Evolutionary conservation across 1,284 basidiomycete genomes (phyloP).

Genomic region (Caloboletus firmus): DNA sequence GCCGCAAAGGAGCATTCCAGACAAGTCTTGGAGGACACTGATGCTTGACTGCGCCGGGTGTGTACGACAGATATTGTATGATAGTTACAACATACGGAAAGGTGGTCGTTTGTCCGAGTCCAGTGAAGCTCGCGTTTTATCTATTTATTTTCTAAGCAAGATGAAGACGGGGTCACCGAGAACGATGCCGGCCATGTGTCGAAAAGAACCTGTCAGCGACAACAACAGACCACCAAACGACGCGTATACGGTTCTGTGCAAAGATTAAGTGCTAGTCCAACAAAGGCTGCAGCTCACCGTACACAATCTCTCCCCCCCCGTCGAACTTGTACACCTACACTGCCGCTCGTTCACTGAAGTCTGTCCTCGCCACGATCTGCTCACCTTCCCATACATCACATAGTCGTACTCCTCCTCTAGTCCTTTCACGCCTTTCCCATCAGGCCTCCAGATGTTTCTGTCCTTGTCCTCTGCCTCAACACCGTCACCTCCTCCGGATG

Average conservation of each 20-base stretch:
- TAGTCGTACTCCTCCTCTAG: conserved; percentile 98
- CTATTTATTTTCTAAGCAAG: conserved; percentile 67
- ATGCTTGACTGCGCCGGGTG: not conserved
- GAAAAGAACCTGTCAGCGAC: conserved; percentile 90
- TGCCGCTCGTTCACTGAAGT: conserved; percentile 8
- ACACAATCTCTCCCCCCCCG: conserved; percentile 83
- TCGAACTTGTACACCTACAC: conserved; percentile 96
- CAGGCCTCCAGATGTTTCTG: conserved; percentile 82
- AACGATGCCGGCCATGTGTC: conserved; percentile 91
- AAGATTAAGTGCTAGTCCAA: conserved; percentile 8
- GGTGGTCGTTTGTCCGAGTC: not conserved
- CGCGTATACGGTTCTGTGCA: conserved; percentile 83
- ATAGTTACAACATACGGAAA: conserved; percentile 2
- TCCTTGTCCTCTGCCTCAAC: conserved; percentile 68
- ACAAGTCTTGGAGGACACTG: conserved; percentile 37
- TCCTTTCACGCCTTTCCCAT: conserved; percentile 82
- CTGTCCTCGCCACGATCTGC: conserved; percentile 25
- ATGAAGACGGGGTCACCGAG: conserved; percentile 93
- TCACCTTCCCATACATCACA: conserved; percentile 98
- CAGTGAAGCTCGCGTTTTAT: not conserved
- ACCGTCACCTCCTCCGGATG: conserved; percentile 51
- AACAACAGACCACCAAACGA: conserved; percentile 97
- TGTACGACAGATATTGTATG: conserved; percentile 8
- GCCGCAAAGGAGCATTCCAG: conserved; percentile 45
- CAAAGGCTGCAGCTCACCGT: conserved; percentile 31